phyloP scores from a whole-genome alignment of 352 stramenopile species.

The Aphanomyces stellatus region DNA sequence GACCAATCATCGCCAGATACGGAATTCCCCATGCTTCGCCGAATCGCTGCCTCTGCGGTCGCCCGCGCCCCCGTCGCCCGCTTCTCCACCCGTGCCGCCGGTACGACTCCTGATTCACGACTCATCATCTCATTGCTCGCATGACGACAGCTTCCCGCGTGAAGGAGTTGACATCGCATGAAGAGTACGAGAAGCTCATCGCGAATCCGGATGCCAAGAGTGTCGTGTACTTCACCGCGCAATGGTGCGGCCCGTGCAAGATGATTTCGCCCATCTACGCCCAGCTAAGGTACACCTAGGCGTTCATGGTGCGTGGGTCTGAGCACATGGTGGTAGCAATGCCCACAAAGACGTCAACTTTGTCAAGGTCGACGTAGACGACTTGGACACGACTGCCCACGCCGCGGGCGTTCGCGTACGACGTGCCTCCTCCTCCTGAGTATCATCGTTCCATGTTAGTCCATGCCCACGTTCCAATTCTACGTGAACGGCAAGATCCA shows the following conservation, averaged over 20 bases:
- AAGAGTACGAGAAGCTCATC: constrained; percentile 2
- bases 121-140: too few species aligned
- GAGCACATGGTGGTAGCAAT: constrained; percentile 2
- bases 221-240: constrained; percentile 85
- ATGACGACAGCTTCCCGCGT: constrained; percentile 16
- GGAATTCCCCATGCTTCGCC: constrained; percentile 10
- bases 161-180: neutral
- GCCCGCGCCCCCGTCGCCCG: neutral
- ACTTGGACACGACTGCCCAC: constrained; percentile 66
- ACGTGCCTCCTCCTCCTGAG: neutral
- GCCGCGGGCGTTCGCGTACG: constrained; percentile 75
- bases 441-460: constrained; percentile 30
- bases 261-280: constrained; percentile 85
- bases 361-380: constrained; percentile 77
- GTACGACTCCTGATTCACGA: neutral
- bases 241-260: constrained; percentile 88
- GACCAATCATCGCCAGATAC: constrained; percentile 1
- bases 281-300: constrained; percentile 64
- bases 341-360: constrained; percentile 65
- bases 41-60: neutral
- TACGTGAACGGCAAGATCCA: constrained; percentile 73
- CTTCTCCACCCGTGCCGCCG: constrained; percentile 1
- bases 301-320: neutral
- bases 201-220: constrained; percentile 8
- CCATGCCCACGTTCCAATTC: constrained; percentile 84